These are phyloP conservation scores for Mortierella sp. DNA, from an alignment of 371 early-diverging fungal genomes.

Conservation along the genomic window DNA sequence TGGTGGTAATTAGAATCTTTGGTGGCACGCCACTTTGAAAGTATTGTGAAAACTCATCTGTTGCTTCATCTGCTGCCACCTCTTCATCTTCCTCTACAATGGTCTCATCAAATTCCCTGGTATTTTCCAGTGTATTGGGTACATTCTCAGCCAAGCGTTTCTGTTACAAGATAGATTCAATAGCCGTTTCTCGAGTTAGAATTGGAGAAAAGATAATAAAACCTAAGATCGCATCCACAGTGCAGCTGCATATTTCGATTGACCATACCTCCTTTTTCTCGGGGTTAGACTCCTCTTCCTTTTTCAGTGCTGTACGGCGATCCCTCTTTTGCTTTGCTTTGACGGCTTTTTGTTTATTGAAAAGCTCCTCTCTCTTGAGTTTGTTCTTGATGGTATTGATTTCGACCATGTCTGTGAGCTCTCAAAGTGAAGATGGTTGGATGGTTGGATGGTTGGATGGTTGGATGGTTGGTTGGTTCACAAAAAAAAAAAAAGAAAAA, in stretches of 20 bases:
- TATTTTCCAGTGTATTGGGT: constrained; percentile 93
- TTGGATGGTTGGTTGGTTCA: not conserved
- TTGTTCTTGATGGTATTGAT: constrained; percentile 78
- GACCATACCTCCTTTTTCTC: constrained; percentile 80
- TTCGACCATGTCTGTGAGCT: constrained; percentile 38
- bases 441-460: not conserved
- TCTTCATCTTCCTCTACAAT: constrained; percentile 87
- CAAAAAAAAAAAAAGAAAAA: constrained; percentile 11
- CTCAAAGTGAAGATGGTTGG: not conserved
- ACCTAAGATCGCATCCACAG: not conserved
- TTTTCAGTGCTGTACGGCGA: constrained; percentile 74
- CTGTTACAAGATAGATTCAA: constrained; percentile 47
- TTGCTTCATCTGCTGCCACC: constrained; percentile 89
- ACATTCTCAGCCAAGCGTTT: constrained; percentile 92
- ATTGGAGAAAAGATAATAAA: not conserved
- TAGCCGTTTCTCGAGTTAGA: not conserved
- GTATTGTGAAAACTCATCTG: constrained; percentile 94
- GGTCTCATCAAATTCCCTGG: constrained; percentile 94
- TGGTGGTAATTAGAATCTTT: constrained; percentile 96
- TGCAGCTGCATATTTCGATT: not conserved
- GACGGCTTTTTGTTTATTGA: constrained; percentile 76
- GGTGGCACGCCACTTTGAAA: constrained; percentile 87
- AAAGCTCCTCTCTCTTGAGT: constrained; percentile 83
- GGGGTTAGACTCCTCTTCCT: constrained; percentile 90
- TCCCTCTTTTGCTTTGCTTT: constrained; percentile 84